These are phyloP conservation scores for Mucor plumbeus DNA, from an alignment of 371 early-diverging fungal genomes.

Conservation along the genomic window DNA sequence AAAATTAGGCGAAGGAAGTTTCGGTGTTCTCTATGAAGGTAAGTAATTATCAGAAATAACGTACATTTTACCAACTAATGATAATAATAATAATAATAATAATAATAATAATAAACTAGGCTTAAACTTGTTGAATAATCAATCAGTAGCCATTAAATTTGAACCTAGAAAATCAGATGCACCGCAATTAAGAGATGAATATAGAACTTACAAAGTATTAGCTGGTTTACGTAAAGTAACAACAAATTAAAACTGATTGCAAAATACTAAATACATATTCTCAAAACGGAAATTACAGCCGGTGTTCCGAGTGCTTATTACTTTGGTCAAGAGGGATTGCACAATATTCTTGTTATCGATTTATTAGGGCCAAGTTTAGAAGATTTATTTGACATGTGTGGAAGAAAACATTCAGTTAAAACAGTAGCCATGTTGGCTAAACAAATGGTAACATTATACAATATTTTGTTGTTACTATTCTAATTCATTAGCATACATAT, in stretches of 20 bases:
- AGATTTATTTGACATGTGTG: conserved; percentile 94
- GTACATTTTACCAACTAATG: not conserved
- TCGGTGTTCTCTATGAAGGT: conserved; percentile 97
- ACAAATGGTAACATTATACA: conserved; percentile 76
- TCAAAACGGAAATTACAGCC: conserved; percentile 31
- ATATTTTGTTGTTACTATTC: not conserved
- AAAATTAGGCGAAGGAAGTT: conserved; percentile 84
- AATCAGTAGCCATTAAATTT: conserved; percentile 92
- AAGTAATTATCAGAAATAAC: not conserved
- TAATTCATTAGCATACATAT: not conserved
- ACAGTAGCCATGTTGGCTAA: conserved; percentile 95
- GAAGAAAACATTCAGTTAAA: conserved; percentile 88
- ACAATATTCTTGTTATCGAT: conserved; percentile 96
- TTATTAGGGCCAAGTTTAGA: conserved; percentile 95
- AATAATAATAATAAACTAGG: conserved; percentile 36
- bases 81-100: not conserved
- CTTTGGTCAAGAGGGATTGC: conserved; percentile 94
- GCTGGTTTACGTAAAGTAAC: conserved; percentile 71
- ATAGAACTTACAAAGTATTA: conserved; percentile 88
- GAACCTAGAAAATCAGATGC: conserved; percentile 95
- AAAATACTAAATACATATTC: not conserved
- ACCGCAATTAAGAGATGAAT: conserved; percentile 94
- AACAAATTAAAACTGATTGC: not conserved
- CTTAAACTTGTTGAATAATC: conserved; percentile 79
- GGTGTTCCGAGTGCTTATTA: conserved; percentile 92